A percentile compares a stretch with the other conserved stretches of the same genome.
Evolutionary conservation across 768 basidiomycete species (phyloP).

Genomic region (Amanita jacksonii): DNA sequence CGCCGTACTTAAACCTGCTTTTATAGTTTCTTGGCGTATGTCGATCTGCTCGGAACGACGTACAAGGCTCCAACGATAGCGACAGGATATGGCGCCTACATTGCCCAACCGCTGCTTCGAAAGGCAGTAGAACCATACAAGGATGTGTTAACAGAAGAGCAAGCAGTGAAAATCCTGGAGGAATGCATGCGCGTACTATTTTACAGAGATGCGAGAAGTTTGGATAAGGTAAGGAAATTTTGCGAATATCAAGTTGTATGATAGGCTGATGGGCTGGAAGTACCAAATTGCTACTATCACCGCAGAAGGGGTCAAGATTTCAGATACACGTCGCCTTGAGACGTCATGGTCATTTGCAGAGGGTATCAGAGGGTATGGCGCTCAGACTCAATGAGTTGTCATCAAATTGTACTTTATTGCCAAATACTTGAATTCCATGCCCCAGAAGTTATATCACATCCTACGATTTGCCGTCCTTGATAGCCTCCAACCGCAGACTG

Average conservation of each 20-base stretch:
- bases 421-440: no score
- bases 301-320: conserved; percentile 63
- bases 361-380: conserved; percentile 82
- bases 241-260: not conserved
- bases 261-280: conserved; percentile 29
- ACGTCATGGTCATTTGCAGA: conserved; percentile 93
- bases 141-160: conserved; percentile 62
- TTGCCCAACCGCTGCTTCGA: conserved; percentile 88
- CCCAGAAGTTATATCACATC: no score
- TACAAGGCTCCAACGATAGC: conserved; percentile 90
- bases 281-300: conserved; percentile 94
- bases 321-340: conserved; percentile 63
- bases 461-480: no score
- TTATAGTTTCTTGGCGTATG: conserved; percentile 83
- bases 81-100: conserved; percentile 88
- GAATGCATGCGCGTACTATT: conserved; percentile 89
- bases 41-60: conserved; percentile 94
- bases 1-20: not conserved
- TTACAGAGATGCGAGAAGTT: conserved; percentile 91
- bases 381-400: conserved; percentile 63
- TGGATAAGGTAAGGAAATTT: conserved; percentile 69
- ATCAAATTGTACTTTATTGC: conserved; percentile 7
- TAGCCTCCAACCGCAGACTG: conserved; percentile 80
- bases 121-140: conserved; percentile 83
- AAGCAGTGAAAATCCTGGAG: conserved; percentile 71